phyloP scores from a whole-genome alignment of 306 rosid species.

The Styphnolobium japonicum region DNA sequence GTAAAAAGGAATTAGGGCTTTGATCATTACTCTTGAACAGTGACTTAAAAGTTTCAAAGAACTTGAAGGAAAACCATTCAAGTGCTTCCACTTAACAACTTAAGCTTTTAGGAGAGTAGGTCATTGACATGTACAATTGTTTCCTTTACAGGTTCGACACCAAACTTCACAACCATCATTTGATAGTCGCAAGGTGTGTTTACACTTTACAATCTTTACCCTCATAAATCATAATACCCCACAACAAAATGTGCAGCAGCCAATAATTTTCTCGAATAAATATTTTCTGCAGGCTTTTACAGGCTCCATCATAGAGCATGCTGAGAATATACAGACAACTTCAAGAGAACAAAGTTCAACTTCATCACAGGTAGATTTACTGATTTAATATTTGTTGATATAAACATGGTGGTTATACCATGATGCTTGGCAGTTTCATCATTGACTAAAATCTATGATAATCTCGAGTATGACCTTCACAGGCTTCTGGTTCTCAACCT shows the following conservation, averaged over 20 bases:
- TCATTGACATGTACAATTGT: conserved; percentile 9
- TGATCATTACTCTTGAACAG: neutral
- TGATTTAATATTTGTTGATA: conserved; percentile 10
- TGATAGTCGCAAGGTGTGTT: conserved; percentile 55
- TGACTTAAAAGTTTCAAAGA: neutral
- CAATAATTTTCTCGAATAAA: neutral
- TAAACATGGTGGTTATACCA: neutral
- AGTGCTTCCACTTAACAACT: neutral
- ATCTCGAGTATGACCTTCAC: conserved; percentile 22
- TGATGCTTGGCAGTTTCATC: conserved; percentile 9
- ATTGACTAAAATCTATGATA: conserved; percentile 1
- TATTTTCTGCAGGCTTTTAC: conserved; percentile 69
- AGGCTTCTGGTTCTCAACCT: conserved; percentile 59
- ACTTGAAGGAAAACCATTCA: neutral
- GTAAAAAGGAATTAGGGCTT: neutral
- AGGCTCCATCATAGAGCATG: conserved; percentile 76
- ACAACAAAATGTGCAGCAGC: neutral
- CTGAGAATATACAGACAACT: conserved; percentile 33
- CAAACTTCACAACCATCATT: conserved; percentile 49
- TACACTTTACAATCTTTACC: neutral
- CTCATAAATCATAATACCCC: neutral
- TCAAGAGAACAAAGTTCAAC: conserved; percentile 42
- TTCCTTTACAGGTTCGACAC: conserved; percentile 42
- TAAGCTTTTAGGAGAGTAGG: neutral
- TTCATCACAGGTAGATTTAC: conserved; percentile 53